phyloP scores from a whole-genome alignment of 169 alveolate species.

The Plasmodium yoelii region DNA sequence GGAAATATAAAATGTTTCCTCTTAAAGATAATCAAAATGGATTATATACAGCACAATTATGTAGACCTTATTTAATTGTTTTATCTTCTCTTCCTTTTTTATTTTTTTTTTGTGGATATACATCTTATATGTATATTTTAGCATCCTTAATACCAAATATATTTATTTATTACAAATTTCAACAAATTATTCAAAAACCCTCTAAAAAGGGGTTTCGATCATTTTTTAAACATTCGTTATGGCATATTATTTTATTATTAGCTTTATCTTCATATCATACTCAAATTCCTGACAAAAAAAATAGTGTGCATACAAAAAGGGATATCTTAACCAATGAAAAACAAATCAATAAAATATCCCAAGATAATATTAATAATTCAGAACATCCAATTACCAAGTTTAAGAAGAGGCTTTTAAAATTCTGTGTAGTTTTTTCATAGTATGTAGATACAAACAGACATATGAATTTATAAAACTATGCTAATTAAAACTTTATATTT shows the following conservation, averaged over 20 bases:
- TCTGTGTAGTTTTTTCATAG: constrained; percentile 68
- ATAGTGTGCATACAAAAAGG: neutral
- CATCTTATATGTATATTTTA: constrained; percentile 79
- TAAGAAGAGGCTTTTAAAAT: constrained; percentile 54
- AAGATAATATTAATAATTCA: neutral
- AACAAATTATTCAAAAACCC: constrained; percentile 21
- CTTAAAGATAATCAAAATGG: constrained; percentile 84
- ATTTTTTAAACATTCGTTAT: constrained; percentile 67
- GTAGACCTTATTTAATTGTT: constrained; percentile 76
- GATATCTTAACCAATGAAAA: neutral
- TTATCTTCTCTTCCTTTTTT: constrained; percentile 81
- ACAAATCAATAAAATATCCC: neutral
- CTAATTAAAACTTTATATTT: too few relatives aligned
- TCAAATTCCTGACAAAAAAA: constrained; percentile 39
- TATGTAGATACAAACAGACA: neutral
- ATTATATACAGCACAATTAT: constrained; percentile 80
- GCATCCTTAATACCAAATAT: constrained; percentile 75
- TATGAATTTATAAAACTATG: too few relatives aligned
- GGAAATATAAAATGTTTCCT: constrained; percentile 84
- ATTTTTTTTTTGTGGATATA: constrained; percentile 77
- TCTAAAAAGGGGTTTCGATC: constrained; percentile 12
- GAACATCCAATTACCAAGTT: constrained; percentile 63
- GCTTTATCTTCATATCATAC: constrained; percentile 81
- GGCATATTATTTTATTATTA: constrained; percentile 84
- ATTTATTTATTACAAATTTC: constrained; percentile 71